Evolutionary conservation across 2,329 filamentous ascomycete species (phyloP).

Genomic region (Hymenoscyphus fraxineus): DNA sequence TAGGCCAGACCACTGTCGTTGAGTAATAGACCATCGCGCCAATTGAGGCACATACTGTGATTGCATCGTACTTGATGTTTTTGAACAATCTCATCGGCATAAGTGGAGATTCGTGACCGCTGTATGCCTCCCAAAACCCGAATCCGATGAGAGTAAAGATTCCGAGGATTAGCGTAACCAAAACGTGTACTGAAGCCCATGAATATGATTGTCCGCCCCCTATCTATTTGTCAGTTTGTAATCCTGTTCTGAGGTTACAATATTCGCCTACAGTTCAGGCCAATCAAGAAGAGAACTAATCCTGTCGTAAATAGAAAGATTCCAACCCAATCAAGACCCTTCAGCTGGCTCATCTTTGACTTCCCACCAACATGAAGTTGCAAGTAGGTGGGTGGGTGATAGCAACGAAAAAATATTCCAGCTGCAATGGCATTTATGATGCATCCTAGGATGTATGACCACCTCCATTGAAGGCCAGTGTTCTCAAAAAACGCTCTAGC

Average conservation of each 20-base stretch:
- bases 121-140: constrained; percentile 25
- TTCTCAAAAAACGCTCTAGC: constrained; percentile 43
- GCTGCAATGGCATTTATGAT: constrained; percentile 41
- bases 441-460: constrained; percentile 47
- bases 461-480: constrained; percentile 44
- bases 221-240: not conserved
- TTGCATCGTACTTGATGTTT: constrained; percentile 36
- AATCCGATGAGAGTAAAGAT: constrained; percentile 20
- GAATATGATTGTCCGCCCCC: constrained; percentile 34
- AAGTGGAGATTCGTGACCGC: constrained; percentile 33
- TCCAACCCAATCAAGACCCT: constrained; percentile 15
- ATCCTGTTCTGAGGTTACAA: not conserved
- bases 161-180: constrained; percentile 18
- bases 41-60: constrained; percentile 31
- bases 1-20: constrained; percentile 36
- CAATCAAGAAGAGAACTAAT: constrained; percentile 45
- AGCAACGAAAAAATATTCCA: constrained; percentile 42
- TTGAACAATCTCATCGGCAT: constrained; percentile 38
- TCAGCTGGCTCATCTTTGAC: constrained; percentile 9
- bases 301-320: constrained; percentile 43
- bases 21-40: constrained; percentile 37
- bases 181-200: constrained; percentile 37
- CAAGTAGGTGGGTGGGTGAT: constrained; percentile 45
- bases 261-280: constrained; percentile 42
- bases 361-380: constrained; percentile 37